Evolutionary conservation across 768 basidiomycete genomes (phyloP).

Genomic region (Pilatotrama ljubarskyi): DNA sequence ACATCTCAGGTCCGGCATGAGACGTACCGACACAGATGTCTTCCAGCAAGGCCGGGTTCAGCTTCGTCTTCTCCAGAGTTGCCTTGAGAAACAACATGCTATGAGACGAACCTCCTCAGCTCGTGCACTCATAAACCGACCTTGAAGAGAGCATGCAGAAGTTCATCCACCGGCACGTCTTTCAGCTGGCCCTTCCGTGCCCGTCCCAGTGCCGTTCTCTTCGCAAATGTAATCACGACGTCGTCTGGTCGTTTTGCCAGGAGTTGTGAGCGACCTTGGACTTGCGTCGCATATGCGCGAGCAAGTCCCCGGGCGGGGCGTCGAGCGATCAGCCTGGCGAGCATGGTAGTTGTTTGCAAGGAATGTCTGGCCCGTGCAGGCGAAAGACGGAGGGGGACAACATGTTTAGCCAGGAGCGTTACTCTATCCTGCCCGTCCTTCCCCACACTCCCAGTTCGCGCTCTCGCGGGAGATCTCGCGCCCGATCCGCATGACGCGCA

Average conservation of each 20-base stretch:
- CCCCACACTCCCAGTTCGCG: constrained; percentile 14
- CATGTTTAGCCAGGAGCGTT: background rate
- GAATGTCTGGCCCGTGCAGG: background rate
- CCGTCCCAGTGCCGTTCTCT: constrained; percentile 84
- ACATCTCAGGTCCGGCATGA: background rate
- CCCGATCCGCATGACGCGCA: constrained; percentile 21
- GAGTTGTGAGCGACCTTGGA: constrained; percentile 49
- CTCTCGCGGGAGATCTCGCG: constrained; percentile 2
- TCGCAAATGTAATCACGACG: constrained; percentile 88
- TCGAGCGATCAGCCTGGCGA: constrained; percentile 16
- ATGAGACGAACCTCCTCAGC: background rate
- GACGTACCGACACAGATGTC: constrained; percentile 81
- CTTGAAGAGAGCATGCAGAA: constrained; percentile 81
- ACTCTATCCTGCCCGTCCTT: constrained; percentile 10
- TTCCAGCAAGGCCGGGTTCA: constrained; percentile 72
- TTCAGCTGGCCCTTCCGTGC: constrained; percentile 93
- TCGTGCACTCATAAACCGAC: constrained; percentile 36
- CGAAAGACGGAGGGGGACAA: constrained; percentile 3
- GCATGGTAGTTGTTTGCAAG: constrained; percentile 20
- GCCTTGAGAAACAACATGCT: constrained; percentile 44
- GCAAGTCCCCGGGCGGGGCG: background rate
- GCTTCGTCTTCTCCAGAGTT: constrained; percentile 60
- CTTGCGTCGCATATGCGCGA: constrained; percentile 39
- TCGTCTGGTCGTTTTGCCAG: constrained; percentile 77
- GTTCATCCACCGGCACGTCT: constrained; percentile 83